phyloP scores from a whole-genome alignment of 139 green algal species.

The Mesotaenium endlicherianum region DNA sequence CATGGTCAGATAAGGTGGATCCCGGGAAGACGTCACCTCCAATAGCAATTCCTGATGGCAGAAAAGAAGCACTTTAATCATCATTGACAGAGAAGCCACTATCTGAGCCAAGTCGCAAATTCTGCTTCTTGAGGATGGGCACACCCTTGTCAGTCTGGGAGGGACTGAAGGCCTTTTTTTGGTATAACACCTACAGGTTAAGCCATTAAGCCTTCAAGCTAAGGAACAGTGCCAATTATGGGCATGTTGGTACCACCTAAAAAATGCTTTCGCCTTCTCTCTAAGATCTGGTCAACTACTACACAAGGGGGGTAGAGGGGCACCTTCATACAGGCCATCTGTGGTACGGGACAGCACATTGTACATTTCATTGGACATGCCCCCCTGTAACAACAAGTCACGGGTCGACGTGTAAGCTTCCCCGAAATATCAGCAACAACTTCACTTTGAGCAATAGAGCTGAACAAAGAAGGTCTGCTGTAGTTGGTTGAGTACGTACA shows the following conservation, averaged over 20 bases:
- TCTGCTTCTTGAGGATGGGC: no score
- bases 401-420: neutral
- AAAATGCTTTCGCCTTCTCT: neutral
- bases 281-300: neutral
- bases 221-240: no score
- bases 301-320: neutral
- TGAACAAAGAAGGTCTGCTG: neutral
- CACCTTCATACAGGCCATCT: constrained; percentile 88
- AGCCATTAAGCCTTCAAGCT: no score
- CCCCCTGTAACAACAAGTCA: constrained; percentile 56
- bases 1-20: constrained; percentile 88
- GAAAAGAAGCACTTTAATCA: no score
- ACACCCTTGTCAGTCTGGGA: no score
- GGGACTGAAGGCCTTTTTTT: no score
- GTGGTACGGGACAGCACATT: constrained; percentile 85
- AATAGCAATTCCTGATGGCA: constrained; percentile 88
- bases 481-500: constrained; percentile 2
- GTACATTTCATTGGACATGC: constrained; percentile 97
- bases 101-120: no score
- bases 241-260: no score
- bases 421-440: neutral
- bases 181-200: no score
- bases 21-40: constrained; percentile 88
- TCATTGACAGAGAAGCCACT: no score
- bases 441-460: neutral